A percentile compares a stretch with the other conserved stretches of the same genome.
Conservation (phyloP, 78 protist genomes). For the Tieghemostelium lacteum region DNA sequence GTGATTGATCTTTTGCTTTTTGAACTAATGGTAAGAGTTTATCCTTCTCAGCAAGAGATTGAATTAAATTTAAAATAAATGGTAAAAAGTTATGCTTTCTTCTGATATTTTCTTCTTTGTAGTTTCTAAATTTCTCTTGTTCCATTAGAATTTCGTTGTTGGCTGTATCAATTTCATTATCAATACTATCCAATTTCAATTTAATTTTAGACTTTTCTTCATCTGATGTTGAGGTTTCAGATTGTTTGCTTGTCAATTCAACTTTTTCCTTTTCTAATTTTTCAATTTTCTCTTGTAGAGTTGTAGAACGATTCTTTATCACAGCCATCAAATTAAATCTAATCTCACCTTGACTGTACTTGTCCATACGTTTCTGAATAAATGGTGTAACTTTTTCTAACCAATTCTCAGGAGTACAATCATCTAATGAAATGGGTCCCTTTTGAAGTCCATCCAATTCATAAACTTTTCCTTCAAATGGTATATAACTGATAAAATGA, state of each 20-base stretch:
- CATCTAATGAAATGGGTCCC: slow-evolving; percentile 94
- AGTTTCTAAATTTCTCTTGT: slow-evolving; percentile 66
- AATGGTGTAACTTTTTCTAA: slow-evolving; percentile 56
- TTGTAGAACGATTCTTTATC: slow-evolving; percentile 34
- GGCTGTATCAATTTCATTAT: background rate
- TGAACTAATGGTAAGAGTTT: slow-evolving; percentile 43
- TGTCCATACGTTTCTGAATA: slow-evolving; percentile 83
- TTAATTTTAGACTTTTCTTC: background rate
- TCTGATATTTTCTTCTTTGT: slow-evolving; percentile 89
- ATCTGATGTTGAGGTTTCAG: background rate
- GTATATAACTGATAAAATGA: slow-evolving; percentile 95
- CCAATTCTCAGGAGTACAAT: slow-evolving; percentile 33
- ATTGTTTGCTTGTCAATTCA: background rate
- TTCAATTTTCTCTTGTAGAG: background rate
- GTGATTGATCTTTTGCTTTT: slow-evolving; percentile 73
- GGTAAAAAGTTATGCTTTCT: slow-evolving; percentile 96
- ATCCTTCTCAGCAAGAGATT: slow-evolving; percentile 87
- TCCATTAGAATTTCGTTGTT: slow-evolving; percentile 55
- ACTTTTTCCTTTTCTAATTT: slow-evolving; percentile 8
- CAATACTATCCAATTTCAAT: background rate
- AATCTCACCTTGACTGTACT: slow-evolving; percentile 86
- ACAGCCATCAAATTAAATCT: slow-evolving; percentile 94
- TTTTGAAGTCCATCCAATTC: slow-evolving; percentile 97
- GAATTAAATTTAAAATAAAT: slow-evolving; percentile 87
- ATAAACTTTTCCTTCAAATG: slow-evolving; percentile 91